Conservation (phyloP, 2,329 filamentous ascomycete species). For the Beauveria sp. region DNA sequence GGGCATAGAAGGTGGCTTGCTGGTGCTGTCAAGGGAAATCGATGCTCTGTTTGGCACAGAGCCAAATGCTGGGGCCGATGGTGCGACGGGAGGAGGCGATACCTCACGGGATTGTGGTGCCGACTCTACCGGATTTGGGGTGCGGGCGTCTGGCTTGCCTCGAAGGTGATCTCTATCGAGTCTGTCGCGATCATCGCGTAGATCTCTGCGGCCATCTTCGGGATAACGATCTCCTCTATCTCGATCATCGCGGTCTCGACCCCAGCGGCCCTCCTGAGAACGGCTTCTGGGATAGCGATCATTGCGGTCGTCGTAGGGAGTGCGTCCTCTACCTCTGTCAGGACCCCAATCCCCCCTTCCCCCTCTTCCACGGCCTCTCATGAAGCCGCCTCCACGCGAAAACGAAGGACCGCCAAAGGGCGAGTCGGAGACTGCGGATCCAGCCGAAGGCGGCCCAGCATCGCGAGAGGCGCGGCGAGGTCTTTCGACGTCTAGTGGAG, state of each 20-base stretch:
- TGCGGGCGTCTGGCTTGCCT: constrained; percentile 41
- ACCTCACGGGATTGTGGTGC: constrained; percentile 41
- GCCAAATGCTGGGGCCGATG: constrained; percentile 51
- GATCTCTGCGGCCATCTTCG: constrained; percentile 36
- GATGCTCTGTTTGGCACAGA: constrained; percentile 42
- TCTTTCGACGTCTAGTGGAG: constrained; percentile 59
- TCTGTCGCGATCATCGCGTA: constrained; percentile 40
- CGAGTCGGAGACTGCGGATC: constrained; percentile 62
- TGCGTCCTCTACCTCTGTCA: constrained; percentile 46
- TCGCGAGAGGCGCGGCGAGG: constrained; percentile 64
- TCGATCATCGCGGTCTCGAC: constrained; percentile 48
- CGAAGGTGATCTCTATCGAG: constrained; percentile 40
- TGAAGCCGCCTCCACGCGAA: constrained; percentile 48
- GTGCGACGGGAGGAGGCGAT: constrained; percentile 50
- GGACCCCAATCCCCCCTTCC: constrained; percentile 33
- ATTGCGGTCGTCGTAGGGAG: constrained; percentile 51
- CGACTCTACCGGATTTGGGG: constrained; percentile 40
- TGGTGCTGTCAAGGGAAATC: constrained; percentile 24
- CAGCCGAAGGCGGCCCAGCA: constrained; percentile 59
- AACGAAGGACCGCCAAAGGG: constrained; percentile 46
- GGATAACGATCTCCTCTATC: constrained; percentile 37
- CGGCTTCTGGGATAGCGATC: constrained; percentile 58
- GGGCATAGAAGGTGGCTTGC: constrained; percentile 41
- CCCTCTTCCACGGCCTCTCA: constrained; percentile 45
- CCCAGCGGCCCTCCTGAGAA: constrained; percentile 57